phyloP scores from a whole-genome alignment of 2,329 filamentous ascomycete species.

The Bipolaris victoriae region DNA sequence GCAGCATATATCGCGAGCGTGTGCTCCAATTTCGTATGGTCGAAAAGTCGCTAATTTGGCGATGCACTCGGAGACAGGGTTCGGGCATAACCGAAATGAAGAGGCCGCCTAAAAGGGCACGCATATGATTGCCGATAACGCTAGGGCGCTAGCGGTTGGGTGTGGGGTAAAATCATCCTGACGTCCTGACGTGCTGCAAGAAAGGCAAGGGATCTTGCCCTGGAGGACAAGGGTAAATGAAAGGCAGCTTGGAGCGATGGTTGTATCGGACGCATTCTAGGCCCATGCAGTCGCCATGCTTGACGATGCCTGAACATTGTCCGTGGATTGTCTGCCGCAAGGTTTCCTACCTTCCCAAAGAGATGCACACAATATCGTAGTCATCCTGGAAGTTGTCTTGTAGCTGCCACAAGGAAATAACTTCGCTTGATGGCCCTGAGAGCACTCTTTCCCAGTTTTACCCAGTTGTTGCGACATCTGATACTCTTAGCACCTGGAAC shows the following conservation, averaged over 20 bases:
- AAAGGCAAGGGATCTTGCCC: not conserved
- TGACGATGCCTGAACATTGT: not conserved
- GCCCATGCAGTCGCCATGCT: not conserved
- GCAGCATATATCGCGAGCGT: not conserved
- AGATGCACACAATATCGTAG: not conserved
- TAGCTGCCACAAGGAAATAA: not conserved
- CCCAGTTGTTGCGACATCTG: not conserved
- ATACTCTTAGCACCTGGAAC: not conserved
- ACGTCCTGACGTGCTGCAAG: not conserved
- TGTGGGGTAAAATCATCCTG: not conserved
- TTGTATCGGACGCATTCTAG: not conserved
- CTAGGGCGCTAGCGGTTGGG: too few species aligned
- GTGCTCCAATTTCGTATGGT: too few species aligned
- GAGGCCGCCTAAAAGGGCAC: not conserved
- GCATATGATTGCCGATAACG: not conserved
- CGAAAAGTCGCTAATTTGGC: too few species aligned
- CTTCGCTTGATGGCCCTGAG: not conserved
- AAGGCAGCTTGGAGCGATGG: too few species aligned
- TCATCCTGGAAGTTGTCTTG: not conserved
- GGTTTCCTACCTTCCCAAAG: not conserved
- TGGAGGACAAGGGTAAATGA: not conserved
- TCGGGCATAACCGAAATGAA: not conserved
- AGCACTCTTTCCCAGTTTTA: not conserved
- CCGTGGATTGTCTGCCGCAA: not conserved
- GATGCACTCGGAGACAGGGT: not conserved